Evolutionary conservation across 257 asterid species (phyloP), one percentile per base, ranked within the genome.

Genomic region (Cinchona pubescens): DNA sequence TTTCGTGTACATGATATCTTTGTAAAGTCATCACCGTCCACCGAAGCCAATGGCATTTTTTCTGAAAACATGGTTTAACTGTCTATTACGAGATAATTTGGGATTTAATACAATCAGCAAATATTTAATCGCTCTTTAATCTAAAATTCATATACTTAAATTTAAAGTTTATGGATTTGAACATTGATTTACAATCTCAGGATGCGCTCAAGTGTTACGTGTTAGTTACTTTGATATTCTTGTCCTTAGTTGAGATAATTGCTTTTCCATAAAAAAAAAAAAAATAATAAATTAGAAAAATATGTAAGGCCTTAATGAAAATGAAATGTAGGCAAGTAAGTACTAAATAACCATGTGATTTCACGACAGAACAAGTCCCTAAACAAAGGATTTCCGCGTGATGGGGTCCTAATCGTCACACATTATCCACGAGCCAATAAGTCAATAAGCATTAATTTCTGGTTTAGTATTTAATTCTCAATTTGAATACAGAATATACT

Each of bases 351-450:
- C n/a, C 45, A 14, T 7, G 25, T 34, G 46, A 37, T 55, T 72
- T 46, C n/a, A 58, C 27, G 25, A 35, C 30, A 59, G 30, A 75
- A 27, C 23, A 14, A 59, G 63, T 42, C 67, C 48, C 42, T 18
- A 69, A 62, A 55, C 32, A 19, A 42, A 14, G 74, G 80, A 53
- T 32, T 53, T 49, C 5, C 78, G n/a, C n/a, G n/a, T n/a, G n/a
- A n/a, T n/a, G n/a, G 81, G 69, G 53, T 23, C 69, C 42, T 30
- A 34, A 3, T 29, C 63, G 8, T 29, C 7, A 21, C 62, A 12
- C 79, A 46, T 66, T 71, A 56, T 65, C 62, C 37, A 21, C 40
- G 68, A 25, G 3, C 18, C 12, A 67, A 23, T 34, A 25, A 56
- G 19, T 21, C 21, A 46, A 45, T 15, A n/a, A 27, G 53, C n/a